Conservation (phyloP, 306 rosid genomes). For the Adenanthera pavonina region DNA sequence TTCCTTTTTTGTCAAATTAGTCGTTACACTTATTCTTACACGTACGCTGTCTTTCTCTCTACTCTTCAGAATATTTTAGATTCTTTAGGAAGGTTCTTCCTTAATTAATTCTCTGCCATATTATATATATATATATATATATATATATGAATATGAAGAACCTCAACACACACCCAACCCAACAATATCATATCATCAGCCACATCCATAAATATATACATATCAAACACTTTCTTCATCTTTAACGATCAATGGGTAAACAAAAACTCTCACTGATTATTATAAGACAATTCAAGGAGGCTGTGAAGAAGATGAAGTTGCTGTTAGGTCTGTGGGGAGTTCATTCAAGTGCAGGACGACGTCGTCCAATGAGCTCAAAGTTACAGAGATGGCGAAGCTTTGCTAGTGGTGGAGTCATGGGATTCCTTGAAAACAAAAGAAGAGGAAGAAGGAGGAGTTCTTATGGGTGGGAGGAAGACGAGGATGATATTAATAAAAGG, state of each 20-base stretch:
- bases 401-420: neutral
- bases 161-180: neutral
- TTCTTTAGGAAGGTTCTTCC: neutral
- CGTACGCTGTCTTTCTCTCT: neutral
- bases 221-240: neutral
- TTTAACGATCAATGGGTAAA: constrained; percentile 8
- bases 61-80: neutral
- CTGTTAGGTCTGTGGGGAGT: constrained; percentile 22
- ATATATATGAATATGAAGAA: neutral
- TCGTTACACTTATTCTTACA: neutral
- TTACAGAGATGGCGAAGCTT: constrained; percentile 12
- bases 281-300: constrained; percentile 35
- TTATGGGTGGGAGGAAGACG: constrained; percentile 5
- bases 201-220: neutral
- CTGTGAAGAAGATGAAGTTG: constrained; percentile 44
- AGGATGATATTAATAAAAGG: constrained; percentile 47
- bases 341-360: neutral
- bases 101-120: neutral
- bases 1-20: neutral
- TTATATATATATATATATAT: neutral
- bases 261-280: neutral
- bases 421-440: neutral
- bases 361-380: neutral
- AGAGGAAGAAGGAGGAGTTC: constrained; percentile 33
- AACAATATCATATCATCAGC: neutral